phyloP scores from a whole-genome alignment of 1,139 yeast species.

The Nadsonia commutata region DNA sequence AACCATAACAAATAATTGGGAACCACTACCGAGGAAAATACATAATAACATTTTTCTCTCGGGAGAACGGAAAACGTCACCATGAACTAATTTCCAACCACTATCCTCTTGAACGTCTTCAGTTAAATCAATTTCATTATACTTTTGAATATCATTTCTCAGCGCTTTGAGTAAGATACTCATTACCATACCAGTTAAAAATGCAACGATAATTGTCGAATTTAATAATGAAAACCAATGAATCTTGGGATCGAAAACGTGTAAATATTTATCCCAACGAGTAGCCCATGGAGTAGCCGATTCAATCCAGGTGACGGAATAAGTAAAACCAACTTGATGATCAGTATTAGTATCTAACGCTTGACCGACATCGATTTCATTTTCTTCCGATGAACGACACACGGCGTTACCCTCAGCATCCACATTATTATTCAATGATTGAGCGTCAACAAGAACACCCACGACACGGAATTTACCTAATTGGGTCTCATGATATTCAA shows the following conservation, averaged over 20 bases:
- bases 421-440: constrained; percentile 40
- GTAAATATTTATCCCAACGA: constrained; percentile 94
- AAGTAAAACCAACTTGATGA: constrained; percentile 38
- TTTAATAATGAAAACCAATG: constrained; percentile 91
- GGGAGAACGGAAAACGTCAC: constrained; percentile 90
- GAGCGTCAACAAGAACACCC: constrained; percentile 69
- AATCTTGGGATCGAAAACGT: constrained; percentile 79
- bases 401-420: constrained; percentile 19
- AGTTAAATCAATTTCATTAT: constrained; percentile 68
- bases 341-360: constrained; percentile 15
- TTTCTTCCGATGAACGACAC: constrained; percentile 24
- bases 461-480: constrained; percentile 68
- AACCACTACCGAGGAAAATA: constrained; percentile 76
- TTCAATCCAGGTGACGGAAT: constrained; percentile 49
- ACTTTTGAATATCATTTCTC: constrained; percentile 72
- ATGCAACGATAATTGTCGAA: constrained; percentile 65
- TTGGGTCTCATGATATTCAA: constrained; percentile 75
- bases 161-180: constrained; percentile 71
- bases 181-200: constrained; percentile 64
- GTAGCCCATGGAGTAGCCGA: constrained; percentile 89
- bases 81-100: constrained; percentile 95
- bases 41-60: constrained; percentile 55
- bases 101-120: constrained; percentile 86
- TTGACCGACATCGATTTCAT: constrained; percentile 28
- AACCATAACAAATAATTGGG: constrained; percentile 69